Evolutionary conservation across 2,329 filamentous ascomycete genomes (phyloP), one percentile per base, ranked within the genome.

Genomic region (Cladosporium sp.): DNA sequence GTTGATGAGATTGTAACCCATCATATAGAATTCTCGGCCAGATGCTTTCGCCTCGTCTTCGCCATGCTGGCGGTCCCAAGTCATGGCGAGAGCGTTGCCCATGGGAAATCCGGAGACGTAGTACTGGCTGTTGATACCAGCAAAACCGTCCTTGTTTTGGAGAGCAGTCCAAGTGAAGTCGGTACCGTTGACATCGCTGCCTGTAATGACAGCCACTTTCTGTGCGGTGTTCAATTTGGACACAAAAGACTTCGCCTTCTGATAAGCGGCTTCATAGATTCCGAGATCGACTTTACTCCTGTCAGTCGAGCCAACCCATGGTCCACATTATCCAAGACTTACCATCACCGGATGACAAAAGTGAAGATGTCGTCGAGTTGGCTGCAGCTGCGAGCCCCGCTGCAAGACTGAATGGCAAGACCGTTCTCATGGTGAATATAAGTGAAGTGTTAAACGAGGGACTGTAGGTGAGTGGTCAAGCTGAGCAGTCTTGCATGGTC

Each of bases 11-110:
- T 59, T 59, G 38, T 58, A 58, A 5, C 60, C 60, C 56, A 58
- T 56, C 8, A 54, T 19, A 19, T 61, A 59, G 52, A 61, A 59
- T 32, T 62, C 60, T 10, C 45, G 46, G 4, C 60, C 60, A 37
- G 46, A 10, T 9, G 60, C 60, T 19, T 54, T 57, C 4, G 55
- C 56, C 43, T 61, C 55, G 5, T 53, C 53, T 32, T 61, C 48
- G 31, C 54, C 49, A 35, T 59, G 55, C 19, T 56, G 53, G 9
- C 53, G 50, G 37, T 58, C 53, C 60, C 60, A 62, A 7, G 60
- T 61, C 60, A 62, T 62, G 11, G 58, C 58, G n/a, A 62, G 40
- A 16, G 60, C 60, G 9, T 54, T 54, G 40, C 54, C 57, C 52
- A 61, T 58, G 4, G 56, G 55, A 37, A 62, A 62, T 0, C 57